phyloP scores from a whole-genome alignment of 495 filamentous ascomycete species.

The Tuber brumale region DNA sequence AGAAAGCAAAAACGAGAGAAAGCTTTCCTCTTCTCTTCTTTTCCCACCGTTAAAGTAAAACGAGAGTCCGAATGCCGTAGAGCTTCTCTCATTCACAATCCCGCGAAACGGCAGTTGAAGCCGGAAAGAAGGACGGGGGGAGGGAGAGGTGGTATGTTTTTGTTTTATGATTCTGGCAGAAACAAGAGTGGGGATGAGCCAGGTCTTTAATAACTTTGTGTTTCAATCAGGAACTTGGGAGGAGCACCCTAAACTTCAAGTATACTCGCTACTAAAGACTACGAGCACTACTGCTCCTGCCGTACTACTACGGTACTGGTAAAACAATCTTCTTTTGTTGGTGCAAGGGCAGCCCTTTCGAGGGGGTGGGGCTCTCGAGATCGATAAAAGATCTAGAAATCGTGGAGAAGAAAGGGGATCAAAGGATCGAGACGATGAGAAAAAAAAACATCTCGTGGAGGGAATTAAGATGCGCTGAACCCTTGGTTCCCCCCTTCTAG shows the following conservation, averaged over 20 bases:
- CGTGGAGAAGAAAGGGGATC: neutral
- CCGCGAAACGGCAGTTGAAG: neutral
- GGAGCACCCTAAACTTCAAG: neutral
- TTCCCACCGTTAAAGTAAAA: neutral
- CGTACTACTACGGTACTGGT: neutral
- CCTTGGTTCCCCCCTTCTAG: neutral
- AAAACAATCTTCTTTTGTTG: neutral
- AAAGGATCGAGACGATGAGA: conserved; percentile 1
- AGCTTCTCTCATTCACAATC: neutral
- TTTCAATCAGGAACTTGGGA: neutral
- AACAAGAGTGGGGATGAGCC: neutral
- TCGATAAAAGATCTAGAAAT: conserved; percentile 2
- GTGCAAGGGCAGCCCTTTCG: neutral
- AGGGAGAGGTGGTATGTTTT: neutral
- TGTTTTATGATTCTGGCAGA: neutral
- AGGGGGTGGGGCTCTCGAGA: neutral
- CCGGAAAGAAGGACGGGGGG: neutral
- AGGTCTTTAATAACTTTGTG: neutral
- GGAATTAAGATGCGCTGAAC: neutral
- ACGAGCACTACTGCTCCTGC: neutral
- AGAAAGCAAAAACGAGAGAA: neutral
- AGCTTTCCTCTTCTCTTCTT: neutral
- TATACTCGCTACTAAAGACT: neutral
- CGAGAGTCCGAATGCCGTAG: neutral
- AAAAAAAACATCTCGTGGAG: neutral